These are phyloP conservation scores for Populus tomentosa DNA, from an alignment of 441 rosid species.

Conservation along the genomic window DNA sequence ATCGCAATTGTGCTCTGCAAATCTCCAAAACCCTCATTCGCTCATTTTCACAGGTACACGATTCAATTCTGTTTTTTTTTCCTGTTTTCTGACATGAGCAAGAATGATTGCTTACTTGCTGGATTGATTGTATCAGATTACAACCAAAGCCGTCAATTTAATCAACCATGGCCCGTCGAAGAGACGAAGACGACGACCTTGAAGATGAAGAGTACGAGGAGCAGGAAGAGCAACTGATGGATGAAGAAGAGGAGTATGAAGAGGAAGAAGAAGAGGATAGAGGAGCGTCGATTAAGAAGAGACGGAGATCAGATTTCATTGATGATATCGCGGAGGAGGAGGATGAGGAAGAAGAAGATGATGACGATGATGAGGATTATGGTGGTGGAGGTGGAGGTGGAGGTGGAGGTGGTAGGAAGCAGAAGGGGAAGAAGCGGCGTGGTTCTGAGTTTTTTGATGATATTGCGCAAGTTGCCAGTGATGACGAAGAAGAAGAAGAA, in stretches of 20 bases:
- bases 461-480: constrained; percentile 69
- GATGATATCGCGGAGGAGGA: constrained; percentile 92
- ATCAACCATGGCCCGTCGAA: constrained; percentile 39
- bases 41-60: neutral
- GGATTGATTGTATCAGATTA: neutral
- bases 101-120: neutral
- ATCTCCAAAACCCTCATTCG: neutral
- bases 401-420: constrained; percentile 29
- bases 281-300: constrained; percentile 45
- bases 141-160: neutral
- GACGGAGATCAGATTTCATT: constrained; percentile 68
- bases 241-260: constrained; percentile 43
- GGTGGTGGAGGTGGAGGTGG: constrained; percentile 40
- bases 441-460: constrained; percentile 60
- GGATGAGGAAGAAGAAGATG: constrained; percentile 57
- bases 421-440: constrained; percentile 39
- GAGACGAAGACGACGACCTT: constrained; percentile 46
- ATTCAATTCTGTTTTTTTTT: neutral
- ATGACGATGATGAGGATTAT: constrained; percentile 66
- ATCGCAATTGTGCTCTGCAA: neutral
- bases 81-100: neutral
- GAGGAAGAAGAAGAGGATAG: constrained; percentile 40
- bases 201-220: constrained; percentile 42
- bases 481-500: constrained; percentile 87
- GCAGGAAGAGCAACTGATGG: constrained; percentile 44